These are phyloP conservation scores for Leptoxyphium fumago DNA, from an alignment of 2,329 filamentous ascomycete genomes.

Conservation along the genomic window DNA sequence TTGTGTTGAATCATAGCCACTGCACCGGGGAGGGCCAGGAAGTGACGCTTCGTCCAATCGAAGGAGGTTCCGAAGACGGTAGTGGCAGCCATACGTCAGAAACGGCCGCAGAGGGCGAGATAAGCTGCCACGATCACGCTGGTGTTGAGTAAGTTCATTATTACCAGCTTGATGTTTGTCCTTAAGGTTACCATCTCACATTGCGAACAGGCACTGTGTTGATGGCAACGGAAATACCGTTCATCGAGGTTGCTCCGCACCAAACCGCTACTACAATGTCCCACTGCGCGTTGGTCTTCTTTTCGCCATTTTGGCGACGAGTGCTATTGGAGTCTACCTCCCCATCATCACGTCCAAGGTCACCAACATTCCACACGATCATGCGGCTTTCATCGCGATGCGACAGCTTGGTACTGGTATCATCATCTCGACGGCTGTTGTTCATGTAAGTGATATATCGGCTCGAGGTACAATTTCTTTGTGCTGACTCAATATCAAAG, in stretches of 20 bases:
- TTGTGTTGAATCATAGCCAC: conserved; percentile 15
- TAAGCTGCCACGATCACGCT: conserved; percentile 58
- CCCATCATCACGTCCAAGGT: conserved; percentile 50
- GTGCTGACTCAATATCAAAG: conserved; percentile 25
- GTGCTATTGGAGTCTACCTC: conserved; percentile 51
- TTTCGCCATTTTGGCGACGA: conserved; percentile 57
- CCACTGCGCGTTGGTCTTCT: conserved; percentile 54
- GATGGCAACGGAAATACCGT: conserved; percentile 28
- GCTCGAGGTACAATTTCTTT: not conserved
- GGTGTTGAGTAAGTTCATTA: conserved; percentile 50
- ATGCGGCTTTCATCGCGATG: conserved; percentile 44
- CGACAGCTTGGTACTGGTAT: conserved; percentile 62
- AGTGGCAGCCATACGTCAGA: conserved; percentile 31
- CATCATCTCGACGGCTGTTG: conserved; percentile 56
- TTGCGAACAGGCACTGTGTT: conserved; percentile 40
- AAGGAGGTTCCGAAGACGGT: conserved; percentile 44
- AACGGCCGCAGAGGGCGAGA: conserved; percentile 12
- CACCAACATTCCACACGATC: conserved; percentile 35
- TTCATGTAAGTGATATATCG: conserved; percentile 39
- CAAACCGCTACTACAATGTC: conserved; percentile 48
- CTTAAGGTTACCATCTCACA: too few relatives aligned
- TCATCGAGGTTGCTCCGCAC: conserved; percentile 30
- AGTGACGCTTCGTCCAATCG: conserved; percentile 32
- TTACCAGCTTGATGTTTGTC: too few relatives aligned
- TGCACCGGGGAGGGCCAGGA: conserved; percentile 3